A percentile compares a stretch with the other conserved stretches of the same genome.
phyloP scores from a whole-genome alignment of 2,329 filamentous ascomycete species.

The Fusarium miscanthi region DNA sequence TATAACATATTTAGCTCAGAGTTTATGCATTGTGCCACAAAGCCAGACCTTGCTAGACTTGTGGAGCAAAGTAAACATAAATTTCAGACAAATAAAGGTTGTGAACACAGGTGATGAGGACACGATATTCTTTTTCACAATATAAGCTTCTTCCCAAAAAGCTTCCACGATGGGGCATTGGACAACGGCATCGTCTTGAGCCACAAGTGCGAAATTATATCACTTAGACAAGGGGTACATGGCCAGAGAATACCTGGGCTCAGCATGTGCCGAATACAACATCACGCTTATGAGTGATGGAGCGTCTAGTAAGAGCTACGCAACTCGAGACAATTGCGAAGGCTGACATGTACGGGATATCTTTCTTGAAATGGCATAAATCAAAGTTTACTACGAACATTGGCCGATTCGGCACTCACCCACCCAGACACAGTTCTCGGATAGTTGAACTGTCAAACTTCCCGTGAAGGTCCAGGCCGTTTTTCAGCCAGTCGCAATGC shows the following conservation, averaged over 20 bases:
- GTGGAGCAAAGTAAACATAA: neutral
- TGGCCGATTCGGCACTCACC: no score
- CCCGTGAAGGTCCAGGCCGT: neutral
- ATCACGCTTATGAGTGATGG: neutral
- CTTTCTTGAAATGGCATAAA: neutral
- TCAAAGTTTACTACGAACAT: neutral
- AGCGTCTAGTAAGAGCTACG: no score
- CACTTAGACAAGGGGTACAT: neutral
- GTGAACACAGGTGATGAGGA: no score
- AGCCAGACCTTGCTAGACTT: neutral
- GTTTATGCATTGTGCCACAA: neutral
- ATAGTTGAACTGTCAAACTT: neutral
- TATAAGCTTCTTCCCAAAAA: no score
- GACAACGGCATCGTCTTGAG: neutral
- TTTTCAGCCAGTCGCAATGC: no score
- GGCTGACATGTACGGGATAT: neutral
- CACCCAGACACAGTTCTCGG: no score
- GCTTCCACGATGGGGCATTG: no score
- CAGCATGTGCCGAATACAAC: neutral
- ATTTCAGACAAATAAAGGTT: fast-evolving
- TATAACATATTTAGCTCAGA: no score
- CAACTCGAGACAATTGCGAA: neutral
- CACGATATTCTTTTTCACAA: no score
- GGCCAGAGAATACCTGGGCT: neutral
- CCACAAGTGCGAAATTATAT: neutral